A percentile compares a stretch with the other conserved stretches of the same genome.
Evolutionary conservation across 2,329 filamentous ascomycete species (phyloP).

Genomic region (Monascus ruber): DNA sequence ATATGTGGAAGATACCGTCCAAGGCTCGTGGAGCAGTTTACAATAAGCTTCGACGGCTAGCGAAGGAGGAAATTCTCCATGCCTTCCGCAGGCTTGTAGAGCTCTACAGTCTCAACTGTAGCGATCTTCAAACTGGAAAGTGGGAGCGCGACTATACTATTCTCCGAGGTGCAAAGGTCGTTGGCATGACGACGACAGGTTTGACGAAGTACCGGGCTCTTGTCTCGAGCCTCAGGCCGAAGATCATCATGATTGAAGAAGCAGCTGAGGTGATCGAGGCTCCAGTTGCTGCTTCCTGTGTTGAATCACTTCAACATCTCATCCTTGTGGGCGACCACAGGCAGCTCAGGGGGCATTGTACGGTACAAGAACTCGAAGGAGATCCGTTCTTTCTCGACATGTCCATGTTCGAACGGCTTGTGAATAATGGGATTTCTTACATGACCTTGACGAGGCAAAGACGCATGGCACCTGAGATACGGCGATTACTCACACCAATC

Average conservation of each 20-base stretch:
- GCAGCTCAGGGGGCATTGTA: conserved; percentile 59
- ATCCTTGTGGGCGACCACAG: conserved; percentile 70
- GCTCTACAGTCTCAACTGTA: conserved; percentile 40
- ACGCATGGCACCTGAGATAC: conserved; percentile 59
- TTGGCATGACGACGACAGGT: conserved; percentile 68
- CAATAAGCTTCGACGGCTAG: conserved; percentile 46
- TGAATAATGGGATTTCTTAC: conserved; percentile 54
- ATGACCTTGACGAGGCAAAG: conserved; percentile 58
- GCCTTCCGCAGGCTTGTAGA: conserved; percentile 41
- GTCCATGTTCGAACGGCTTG: conserved; percentile 69
- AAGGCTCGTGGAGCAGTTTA: conserved; percentile 54
- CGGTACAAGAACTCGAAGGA: conserved; percentile 47
- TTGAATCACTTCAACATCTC: conserved; percentile 52
- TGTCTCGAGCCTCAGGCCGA: conserved; percentile 54
- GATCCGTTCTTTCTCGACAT: conserved; percentile 57
- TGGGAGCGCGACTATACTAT: conserved; percentile 51
- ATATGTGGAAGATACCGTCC: conserved; percentile 52
- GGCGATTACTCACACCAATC: conserved; percentile 50
- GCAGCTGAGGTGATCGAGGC: conserved; percentile 59
- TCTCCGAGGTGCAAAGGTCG: conserved; percentile 48
- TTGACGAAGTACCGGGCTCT: conserved; percentile 68
- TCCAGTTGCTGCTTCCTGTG: conserved; percentile 47
- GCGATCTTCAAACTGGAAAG: conserved; percentile 44
- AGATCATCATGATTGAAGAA: conserved; percentile 64
- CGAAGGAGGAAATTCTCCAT: conserved; percentile 38